These are phyloP conservation scores for Penicillium sp. DNA, from an alignment of 2,329 filamentous ascomycete species.

Conservation along the genomic window DNA sequence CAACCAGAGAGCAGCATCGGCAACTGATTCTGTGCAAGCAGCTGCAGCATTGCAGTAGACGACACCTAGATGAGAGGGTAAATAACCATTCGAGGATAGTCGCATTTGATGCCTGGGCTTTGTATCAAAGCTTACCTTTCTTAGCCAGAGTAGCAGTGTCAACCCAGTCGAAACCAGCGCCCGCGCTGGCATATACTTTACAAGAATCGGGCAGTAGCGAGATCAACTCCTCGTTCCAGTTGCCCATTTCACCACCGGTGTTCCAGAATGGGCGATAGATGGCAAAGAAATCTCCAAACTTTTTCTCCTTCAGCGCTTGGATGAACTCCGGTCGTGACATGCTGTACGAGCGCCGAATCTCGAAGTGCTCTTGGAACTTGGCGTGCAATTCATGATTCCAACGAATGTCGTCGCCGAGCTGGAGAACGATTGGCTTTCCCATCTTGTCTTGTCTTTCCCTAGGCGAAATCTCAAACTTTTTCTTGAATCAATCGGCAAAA, in stretches of 20 bases:
- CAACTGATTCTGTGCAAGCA: constrained; percentile 72
- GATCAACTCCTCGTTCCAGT: constrained; percentile 65
- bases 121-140: constrained; percentile 59
- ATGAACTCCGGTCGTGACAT: constrained; percentile 46
- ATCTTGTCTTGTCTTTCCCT: constrained; percentile 17
- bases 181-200: constrained; percentile 63
- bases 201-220: constrained; percentile 57
- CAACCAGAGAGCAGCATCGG: constrained; percentile 71
- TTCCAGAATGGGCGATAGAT: constrained; percentile 67
- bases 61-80: constrained; percentile 27
- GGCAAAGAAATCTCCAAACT: constrained; percentile 48
- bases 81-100: too few relatives aligned
- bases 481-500: too few relatives aligned
- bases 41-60: constrained; percentile 72
- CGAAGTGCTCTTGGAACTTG: constrained; percentile 45
- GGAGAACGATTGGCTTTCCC: constrained; percentile 45
- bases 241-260: constrained; percentile 68
- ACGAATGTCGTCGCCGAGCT: constrained; percentile 53
- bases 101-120: too few relatives aligned
- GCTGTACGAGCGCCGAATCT: constrained; percentile 41
- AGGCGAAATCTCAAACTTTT: too few relatives aligned
- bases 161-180: constrained; percentile 68
- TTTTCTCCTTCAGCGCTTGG: constrained; percentile 45
- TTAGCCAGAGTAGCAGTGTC: constrained; percentile 64
- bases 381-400: constrained; percentile 52